A percentile compares a stretch with the other conserved stretches of the same genome.
Conservation (phyloP, 805 yeast genomes). For the Debaryomyces hansenii region DNA sequence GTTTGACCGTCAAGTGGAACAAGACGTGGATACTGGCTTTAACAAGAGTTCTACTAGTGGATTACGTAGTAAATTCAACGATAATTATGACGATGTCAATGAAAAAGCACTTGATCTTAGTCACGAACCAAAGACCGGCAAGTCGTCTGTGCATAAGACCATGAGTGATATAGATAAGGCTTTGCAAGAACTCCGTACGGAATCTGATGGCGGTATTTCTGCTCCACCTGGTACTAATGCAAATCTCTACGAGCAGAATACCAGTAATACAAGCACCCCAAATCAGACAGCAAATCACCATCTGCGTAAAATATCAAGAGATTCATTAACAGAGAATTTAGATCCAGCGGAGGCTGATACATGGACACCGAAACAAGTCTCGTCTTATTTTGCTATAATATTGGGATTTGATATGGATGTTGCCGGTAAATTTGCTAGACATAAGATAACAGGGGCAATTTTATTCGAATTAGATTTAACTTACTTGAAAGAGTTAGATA, state of each 20-base stretch:
- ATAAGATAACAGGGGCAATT: constrained; percentile 86
- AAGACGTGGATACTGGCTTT: neutral
- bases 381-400: constrained; percentile 65
- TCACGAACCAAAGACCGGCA: constrained; percentile 16
- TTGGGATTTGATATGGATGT: constrained; percentile 72
- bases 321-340: constrained; percentile 28
- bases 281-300: constrained; percentile 1
- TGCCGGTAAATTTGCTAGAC: constrained; percentile 80
- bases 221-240: neutral
- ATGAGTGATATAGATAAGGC: constrained; percentile 75
- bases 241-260: neutral
- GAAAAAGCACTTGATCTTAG: neutral
- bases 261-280: neutral
- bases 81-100: neutral
- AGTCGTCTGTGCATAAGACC: constrained; percentile 49
- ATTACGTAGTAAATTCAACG: too few relatives aligned
- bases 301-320: constrained; percentile 8
- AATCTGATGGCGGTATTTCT: constrained; percentile 8
- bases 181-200: constrained; percentile 55
- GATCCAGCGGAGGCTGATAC: constrained; percentile 49
- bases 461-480: constrained; percentile 81
- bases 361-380: constrained; percentile 90
- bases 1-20: neutral
- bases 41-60: neutral
- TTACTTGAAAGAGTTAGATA: constrained; percentile 88